phyloP scores from a whole-genome alignment of 2,329 filamentous ascomycete genomes.

The Tolypocladium capitatum region DNA sequence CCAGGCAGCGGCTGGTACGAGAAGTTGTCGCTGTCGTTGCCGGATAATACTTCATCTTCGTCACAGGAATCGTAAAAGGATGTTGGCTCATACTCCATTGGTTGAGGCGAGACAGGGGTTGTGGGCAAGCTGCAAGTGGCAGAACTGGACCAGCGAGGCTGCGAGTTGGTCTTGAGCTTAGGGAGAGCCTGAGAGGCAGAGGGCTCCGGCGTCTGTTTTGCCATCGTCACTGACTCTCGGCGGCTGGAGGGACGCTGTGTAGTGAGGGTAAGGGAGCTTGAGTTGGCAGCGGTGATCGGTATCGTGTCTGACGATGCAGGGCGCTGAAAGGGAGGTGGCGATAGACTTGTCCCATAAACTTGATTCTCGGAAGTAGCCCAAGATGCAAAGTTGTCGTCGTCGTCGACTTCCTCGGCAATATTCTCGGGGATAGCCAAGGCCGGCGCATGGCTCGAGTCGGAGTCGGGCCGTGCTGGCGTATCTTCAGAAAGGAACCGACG shows the following conservation, averaged over 20 bases:
- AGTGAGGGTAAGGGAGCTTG: slow-evolving; percentile 12
- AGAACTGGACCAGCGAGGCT: slow-evolving; percentile 15
- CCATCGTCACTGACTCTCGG: slow-evolving; percentile 3
- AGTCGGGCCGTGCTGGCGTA: slow-evolving; percentile 14
- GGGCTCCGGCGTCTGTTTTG: slow-evolving; percentile 7
- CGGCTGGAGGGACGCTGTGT: slow-evolving; percentile 8
- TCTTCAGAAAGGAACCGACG: slow-evolving; percentile 39
- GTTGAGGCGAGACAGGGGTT: slow-evolving; percentile 24
- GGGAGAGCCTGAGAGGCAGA: slow-evolving; percentile 9
- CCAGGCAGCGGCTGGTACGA: slow-evolving; percentile 10
- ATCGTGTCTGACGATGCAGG: slow-evolving; percentile 16
- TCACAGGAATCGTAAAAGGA: slow-evolving; percentile 35
- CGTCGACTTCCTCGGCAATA: slow-evolving; percentile 28
- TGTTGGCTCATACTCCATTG: slow-evolving; percentile 26
- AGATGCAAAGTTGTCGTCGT: slow-evolving; percentile 51
- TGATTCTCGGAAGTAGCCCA: slow-evolving; percentile 32
- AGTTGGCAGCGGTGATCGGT: slow-evolving; percentile 9
- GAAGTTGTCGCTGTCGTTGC: slow-evolving; percentile 22
- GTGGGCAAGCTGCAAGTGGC: slow-evolving; percentile 14
- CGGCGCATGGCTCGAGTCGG: slow-evolving; percentile 16
- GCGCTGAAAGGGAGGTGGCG: slow-evolving; percentile 38
- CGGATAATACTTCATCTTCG: slow-evolving; percentile 23
- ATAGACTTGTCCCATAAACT: slow-evolving; percentile 32
- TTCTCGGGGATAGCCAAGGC: slow-evolving; percentile 22
- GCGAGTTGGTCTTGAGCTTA: slow-evolving; percentile 10